Evolutionary conservation across 1,284 basidiomycete species (phyloP), one percentile per base, ranked within the genome.

Genomic region (Pseudozyma pruni): DNA sequence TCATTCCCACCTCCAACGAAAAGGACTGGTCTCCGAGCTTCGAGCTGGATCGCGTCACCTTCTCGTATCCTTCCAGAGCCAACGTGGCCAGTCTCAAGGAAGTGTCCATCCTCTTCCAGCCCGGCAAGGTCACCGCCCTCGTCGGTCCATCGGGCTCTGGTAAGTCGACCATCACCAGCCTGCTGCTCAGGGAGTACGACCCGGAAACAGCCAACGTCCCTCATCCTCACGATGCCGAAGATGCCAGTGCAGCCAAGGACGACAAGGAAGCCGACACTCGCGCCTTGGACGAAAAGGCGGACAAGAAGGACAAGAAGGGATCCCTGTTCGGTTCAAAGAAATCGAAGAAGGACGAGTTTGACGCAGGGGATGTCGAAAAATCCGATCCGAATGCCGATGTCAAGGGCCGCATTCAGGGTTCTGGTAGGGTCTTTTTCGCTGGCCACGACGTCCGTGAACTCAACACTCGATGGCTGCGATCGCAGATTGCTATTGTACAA

Each of bases 181-280:
- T 85, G 3, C 73, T 85, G 1, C 67, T 84, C 3, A 81, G 84
- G 13, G 80, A 84, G 46, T 85, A 83, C 68, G 85, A 85, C 44
- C 84, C 84, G 0, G 73, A 78, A 43, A 74, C 76, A 7, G 64
- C 74, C 40, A 75, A 76, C 58, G 49, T 71, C 14, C 59, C 62
- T n/a, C 67, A 70, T 33, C 61, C 66, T 8, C 52, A 72, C 42
- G 66, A 56, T 38, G 60, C 57, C 9, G 37, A 67, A 16, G 55
- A 63, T 27, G 55, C 23, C 17, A 19, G 9, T n/a, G 55, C 42
- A 6, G 52, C 47, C 11, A 43, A 54, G 46, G 39, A 56, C 2
- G 39, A 60, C 25, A 8, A 57, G 11, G 34, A 44, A 3, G 38
- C 25, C 29, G 35, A 54, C 10, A 51, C 34, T 29, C 35, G 35